phyloP scores from a whole-genome alignment of 176 grass and related monocot genomes.

The Dendrocalamus sinicus region DNA sequence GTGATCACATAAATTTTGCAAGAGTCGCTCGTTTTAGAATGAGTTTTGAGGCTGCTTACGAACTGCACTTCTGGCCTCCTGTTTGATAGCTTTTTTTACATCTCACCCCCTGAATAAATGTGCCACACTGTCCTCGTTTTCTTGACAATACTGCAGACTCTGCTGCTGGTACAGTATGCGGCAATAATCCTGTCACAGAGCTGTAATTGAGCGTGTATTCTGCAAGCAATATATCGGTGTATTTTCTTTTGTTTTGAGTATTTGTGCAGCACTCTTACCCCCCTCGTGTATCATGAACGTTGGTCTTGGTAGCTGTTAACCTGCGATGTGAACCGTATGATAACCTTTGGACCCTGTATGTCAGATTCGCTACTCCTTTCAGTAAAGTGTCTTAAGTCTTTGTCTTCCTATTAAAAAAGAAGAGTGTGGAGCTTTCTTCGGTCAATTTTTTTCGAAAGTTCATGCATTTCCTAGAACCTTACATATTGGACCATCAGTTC shows the following conservation, averaged over 20 bases:
- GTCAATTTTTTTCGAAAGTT: too few species aligned
- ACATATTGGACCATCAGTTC: neutral
- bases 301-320: neutral
- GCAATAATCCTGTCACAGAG: slow-evolving; percentile 45
- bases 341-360: neutral
- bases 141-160: slow-evolving; percentile 20
- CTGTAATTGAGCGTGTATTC: slow-evolving; percentile 25
- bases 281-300: neutral
- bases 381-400: too few species aligned
- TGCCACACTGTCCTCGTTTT: slow-evolving; percentile 24
- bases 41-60: slow-evolving; percentile 14
- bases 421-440: too few species aligned
- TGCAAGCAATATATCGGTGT: slow-evolving; percentile 31
- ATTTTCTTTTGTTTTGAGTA: neutral
- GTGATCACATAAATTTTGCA: slow-evolving; percentile 81
- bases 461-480: neutral
- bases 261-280: neutral
- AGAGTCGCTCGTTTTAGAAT: slow-evolving; percentile 13
- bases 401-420: too few species aligned
- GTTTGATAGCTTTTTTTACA: slow-evolving; percentile 40
- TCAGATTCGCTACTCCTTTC: neutral
- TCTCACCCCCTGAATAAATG: slow-evolving; percentile 46
- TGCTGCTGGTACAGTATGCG: slow-evolving; percentile 31
- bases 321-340: neutral
- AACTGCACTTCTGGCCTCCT: slow-evolving; percentile 23